phyloP scores from a whole-genome alignment of 2,329 filamentous ascomycete species.

The Paecilomyces sp. region DNA sequence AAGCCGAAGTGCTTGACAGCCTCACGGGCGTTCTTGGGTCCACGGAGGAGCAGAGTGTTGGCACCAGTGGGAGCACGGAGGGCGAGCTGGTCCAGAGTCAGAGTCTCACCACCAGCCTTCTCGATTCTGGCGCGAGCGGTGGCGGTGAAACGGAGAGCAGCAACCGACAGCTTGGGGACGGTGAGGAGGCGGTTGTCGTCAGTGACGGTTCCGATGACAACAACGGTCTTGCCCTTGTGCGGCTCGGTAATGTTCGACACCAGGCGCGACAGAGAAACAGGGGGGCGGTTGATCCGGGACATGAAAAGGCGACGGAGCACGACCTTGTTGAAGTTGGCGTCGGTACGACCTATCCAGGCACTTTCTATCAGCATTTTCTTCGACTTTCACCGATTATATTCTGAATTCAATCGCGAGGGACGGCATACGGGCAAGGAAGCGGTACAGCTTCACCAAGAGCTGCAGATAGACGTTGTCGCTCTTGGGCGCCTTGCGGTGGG shows the following conservation, averaged over 20 bases:
- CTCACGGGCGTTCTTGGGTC: conserved; percentile 97
- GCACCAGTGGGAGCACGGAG: conserved; percentile 88
- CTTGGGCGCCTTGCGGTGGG: conserved; percentile 91
- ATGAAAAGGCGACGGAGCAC: conserved; percentile 96
- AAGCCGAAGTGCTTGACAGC: conserved; percentile 99
- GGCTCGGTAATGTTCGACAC: conserved; percentile 57
- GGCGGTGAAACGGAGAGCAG: conserved; percentile 92
- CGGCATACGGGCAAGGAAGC: conserved; percentile 78
- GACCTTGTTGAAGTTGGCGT: conserved; percentile 97
- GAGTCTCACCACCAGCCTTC: conserved; percentile 87
- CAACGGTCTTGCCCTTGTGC: conserved; percentile 67
- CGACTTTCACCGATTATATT: conserved; percentile 5
- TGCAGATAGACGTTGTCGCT: conserved; percentile 97
- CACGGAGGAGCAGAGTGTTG: conserved; percentile 95
- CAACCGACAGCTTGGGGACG: conserved; percentile 87
- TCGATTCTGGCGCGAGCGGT: conserved; percentile 89
- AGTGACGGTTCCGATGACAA: conserved; percentile 90
- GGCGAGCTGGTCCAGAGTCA: conserved; percentile 96
- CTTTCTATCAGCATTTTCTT: conserved; percentile 12
- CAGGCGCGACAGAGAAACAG: conserved; percentile 90
- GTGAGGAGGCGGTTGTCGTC: conserved; percentile 92
- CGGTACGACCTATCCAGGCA: conserved; percentile 68
- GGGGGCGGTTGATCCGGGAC: conserved; percentile 96
- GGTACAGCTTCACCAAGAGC: conserved; percentile 96
- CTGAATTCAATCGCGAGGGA: conserved; percentile 8